Conservation (phyloP, 768 basidiomycete species). For the Panellus pusillus region DNA sequence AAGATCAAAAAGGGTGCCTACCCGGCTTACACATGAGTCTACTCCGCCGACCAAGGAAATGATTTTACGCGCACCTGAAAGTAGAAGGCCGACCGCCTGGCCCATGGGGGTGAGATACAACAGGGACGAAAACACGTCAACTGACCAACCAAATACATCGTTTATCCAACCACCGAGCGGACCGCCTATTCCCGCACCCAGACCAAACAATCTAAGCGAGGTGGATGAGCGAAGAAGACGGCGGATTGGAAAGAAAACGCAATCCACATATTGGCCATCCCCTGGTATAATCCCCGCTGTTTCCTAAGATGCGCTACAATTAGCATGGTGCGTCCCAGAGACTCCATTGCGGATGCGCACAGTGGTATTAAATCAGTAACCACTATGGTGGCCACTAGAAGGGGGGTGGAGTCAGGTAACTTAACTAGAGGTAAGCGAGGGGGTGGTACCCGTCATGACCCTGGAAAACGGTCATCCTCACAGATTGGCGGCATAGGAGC, state of each 20-base stretch:
- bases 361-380: constrained; percentile 89
- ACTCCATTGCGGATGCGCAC: constrained; percentile 42
- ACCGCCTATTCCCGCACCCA: constrained; percentile 80
- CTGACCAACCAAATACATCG: constrained; percentile 83
- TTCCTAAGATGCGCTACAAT: constrained; percentile 46
- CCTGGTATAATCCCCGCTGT: constrained; percentile 89
- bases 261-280: constrained; percentile 82
- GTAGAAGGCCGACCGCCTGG: constrained; percentile 83
- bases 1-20: constrained; percentile 78
- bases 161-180: constrained; percentile 84
- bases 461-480: constrained; percentile 41
- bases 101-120: constrained; percentile 19
- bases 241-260: constrained; percentile 12
- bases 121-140: constrained; percentile 15
- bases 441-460: constrained; percentile 73
- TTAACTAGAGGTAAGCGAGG: constrained; percentile 7
- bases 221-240: constrained; percentile 17
- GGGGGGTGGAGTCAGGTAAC: constrained; percentile 23
- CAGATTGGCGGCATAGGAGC: constrained; percentile 21
- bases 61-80: constrained; percentile 60
- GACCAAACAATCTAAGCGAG: constrained; percentile 67
- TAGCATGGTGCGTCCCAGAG: constrained; percentile 6
- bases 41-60: constrained; percentile 18
- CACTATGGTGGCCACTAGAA: constrained; percentile 75
- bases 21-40: constrained; percentile 14